phyloP scores from a whole-genome alignment of 106 monocot genomes.

The Amphibolis antarctica region DNA sequence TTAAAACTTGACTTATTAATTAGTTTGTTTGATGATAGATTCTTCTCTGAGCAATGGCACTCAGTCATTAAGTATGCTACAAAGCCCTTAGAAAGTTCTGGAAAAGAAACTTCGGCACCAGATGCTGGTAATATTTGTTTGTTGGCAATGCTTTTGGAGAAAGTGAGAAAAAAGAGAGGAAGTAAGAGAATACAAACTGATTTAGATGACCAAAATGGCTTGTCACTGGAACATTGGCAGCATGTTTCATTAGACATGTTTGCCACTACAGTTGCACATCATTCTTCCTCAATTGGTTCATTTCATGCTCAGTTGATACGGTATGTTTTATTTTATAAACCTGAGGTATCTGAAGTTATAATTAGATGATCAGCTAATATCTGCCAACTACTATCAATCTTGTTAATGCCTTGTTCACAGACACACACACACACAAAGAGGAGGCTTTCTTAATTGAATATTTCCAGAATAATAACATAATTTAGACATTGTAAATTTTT shows the following conservation, averaged over 20 bases:
- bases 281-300: constrained; percentile 11
- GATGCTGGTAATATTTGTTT: constrained; percentile 22
- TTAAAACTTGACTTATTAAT: constrained; percentile 72
- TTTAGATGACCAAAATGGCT: constrained; percentile 14
- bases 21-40: constrained; percentile 48
- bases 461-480: no score
- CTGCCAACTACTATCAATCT: not conserved
- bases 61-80: constrained; percentile 39
- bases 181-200: constrained; percentile 12
- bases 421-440: no score
- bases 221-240: constrained; percentile 36
- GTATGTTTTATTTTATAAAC: constrained; percentile 26
- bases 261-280: constrained; percentile 34
- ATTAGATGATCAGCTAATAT: not conserved
- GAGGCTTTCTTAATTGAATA: no score
- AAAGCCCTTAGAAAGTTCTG: constrained; percentile 11
- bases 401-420: no score
- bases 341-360: not conserved
- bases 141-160: constrained; percentile 53
- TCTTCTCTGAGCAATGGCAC: constrained; percentile 62
- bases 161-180: constrained; percentile 39
- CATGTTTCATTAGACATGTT: constrained; percentile 46
- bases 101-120: constrained; percentile 10
- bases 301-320: constrained; percentile 37
- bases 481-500: no score